These are phyloP conservation scores for Penicillium chermesinum DNA, from an alignment of 495 filamentous ascomycete genomes.

Conservation along the genomic window DNA sequence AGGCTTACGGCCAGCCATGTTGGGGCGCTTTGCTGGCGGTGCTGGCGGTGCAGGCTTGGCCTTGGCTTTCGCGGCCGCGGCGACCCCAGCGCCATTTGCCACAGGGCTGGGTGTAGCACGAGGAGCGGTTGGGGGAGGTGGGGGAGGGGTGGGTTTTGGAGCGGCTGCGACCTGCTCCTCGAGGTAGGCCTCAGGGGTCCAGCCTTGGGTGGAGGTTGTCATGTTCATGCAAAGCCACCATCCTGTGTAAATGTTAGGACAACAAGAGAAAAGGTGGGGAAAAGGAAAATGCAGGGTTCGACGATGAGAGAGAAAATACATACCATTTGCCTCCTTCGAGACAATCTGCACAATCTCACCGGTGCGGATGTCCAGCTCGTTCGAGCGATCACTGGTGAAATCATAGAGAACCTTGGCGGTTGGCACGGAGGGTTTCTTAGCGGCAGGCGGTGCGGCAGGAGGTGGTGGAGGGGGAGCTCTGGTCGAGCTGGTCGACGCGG, in stretches of 20 bases:
- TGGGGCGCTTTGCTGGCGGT: slow-evolving; percentile 84
- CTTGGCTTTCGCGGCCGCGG: slow-evolving; percentile 49
- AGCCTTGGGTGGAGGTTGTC: slow-evolving; percentile 64
- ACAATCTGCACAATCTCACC: slow-evolving; percentile 81
- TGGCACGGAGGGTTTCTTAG: slow-evolving; percentile 72
- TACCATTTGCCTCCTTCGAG: slow-evolving; percentile 88
- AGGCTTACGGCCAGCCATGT: slow-evolving; percentile 58
- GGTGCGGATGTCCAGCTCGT: slow-evolving; percentile 70
- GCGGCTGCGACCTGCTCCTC: slow-evolving; percentile 59
- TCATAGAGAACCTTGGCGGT: slow-evolving; percentile 83
- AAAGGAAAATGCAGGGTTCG: too few species aligned
- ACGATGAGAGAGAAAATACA: too few species aligned
- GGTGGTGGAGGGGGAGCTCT: slow-evolving; percentile 67
- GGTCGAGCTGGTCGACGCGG: slow-evolving; percentile 47
- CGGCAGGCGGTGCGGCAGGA: slow-evolving; percentile 57
- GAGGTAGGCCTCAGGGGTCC: slow-evolving; percentile 90
- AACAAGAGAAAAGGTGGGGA: not conserved
- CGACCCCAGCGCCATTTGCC: slow-evolving; percentile 46
- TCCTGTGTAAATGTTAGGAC: slow-evolving; percentile 48
- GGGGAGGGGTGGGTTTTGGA: slow-evolving; percentile 48
- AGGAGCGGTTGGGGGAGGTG: slow-evolving; percentile 57
- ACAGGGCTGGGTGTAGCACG: slow-evolving; percentile 36
- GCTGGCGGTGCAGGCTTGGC: slow-evolving; percentile 73
- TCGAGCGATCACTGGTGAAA: slow-evolving; percentile 71
- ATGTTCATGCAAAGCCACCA: slow-evolving; percentile 88